Evolutionary conservation across 75 land plant species (phyloP), one percentile per base, ranked within the genome.

Genomic region (Selaginella moellendorffii): DNA sequence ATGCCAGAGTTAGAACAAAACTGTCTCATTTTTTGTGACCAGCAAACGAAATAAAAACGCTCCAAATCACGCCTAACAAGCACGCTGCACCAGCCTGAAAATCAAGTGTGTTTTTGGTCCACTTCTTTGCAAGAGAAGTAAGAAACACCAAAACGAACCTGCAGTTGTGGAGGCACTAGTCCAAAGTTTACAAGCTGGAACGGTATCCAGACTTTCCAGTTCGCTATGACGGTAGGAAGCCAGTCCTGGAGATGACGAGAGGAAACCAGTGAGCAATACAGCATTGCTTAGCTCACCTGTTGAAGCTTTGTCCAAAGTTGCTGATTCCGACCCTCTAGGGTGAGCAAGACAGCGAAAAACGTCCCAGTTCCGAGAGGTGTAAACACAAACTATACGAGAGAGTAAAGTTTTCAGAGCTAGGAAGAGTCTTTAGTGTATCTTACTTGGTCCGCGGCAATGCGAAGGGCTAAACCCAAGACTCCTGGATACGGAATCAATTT

Each of bases 181-280:
- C 76, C 76, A 58, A 74, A 74, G 60, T 74, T 74, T 23, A 74
- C 71, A n/a, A 74, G 63, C 42, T 74, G 76, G 36, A 74, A 74
- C 0, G 76, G 76, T 29, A 74, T 62, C 76, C 76, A 74, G 8
- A 74, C 72, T 63, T 74, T 74, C 76, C 76, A 74, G 31, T 74
- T 74, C n/a, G 76, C 76, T 24, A 74, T 61, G 17, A 74, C 71
- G 26, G 53, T 61, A 21, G 64, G 72, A 21, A 68, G 42, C 65
- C 64, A 68, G 27, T 74, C 76, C 76, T 74, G 70, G 27, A 2
- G 19, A 54, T 8, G 23, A 54, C 59, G 23, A 56, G 19, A 56
- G 19, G 59, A 19, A 54, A 19, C 2, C 23, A n/a, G 23, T 62
- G 27, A 18, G 28, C 2, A 62, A 24, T 24, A 2, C 27, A 62